A percentile compares a stretch with the other conserved stretches of the same genome.
These are phyloP conservation scores for Trametopsis cervina DNA, from an alignment of 768 basidiomycete species.

Conservation along the genomic window DNA sequence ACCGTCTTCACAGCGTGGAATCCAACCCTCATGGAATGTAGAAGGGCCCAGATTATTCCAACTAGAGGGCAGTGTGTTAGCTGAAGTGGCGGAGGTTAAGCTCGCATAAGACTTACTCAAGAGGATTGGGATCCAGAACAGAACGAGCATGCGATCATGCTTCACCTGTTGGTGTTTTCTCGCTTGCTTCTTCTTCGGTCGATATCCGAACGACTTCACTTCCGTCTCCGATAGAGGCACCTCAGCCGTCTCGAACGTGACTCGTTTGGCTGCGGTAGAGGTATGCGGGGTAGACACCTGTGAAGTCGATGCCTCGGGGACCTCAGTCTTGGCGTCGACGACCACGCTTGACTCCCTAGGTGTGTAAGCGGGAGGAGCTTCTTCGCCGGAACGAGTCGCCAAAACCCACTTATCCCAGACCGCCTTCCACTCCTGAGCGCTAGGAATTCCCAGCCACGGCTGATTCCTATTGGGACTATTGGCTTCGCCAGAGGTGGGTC, in stretches of 20 bases:
- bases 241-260: conserved; percentile 34
- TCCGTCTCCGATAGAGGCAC: conserved; percentile 55
- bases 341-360: conserved; percentile 39
- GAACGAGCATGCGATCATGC: conserved; percentile 81
- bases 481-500: conserved; percentile 12
- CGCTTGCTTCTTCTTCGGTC: conserved; percentile 38
- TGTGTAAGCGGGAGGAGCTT: conserved; percentile 70
- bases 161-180: conserved; percentile 55
- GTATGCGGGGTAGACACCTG: conserved; percentile 4
- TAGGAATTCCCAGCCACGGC: conserved; percentile 21
- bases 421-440: conserved; percentile 52
- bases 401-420: conserved; percentile 75
- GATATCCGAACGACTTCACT: conserved; percentile 61
- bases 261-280: conserved; percentile 16
- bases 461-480: conserved; percentile 29
- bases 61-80: conserved; percentile 15
- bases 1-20: conserved; percentile 21
- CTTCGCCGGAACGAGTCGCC: conserved; percentile 36
- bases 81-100: not conserved
- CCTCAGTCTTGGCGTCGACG: conserved; percentile 17
- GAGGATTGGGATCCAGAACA: conserved; percentile 85
- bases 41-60: conserved; percentile 27
- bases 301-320: not conserved
- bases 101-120: conserved; percentile 46
- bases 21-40: conserved; percentile 23